A percentile compares a stretch with the other conserved stretches of the same genome.
These are phyloP conservation scores for Hypsizygus ulmarius DNA, from an alignment of 1,284 basidiomycete species.

Conservation along the genomic window DNA sequence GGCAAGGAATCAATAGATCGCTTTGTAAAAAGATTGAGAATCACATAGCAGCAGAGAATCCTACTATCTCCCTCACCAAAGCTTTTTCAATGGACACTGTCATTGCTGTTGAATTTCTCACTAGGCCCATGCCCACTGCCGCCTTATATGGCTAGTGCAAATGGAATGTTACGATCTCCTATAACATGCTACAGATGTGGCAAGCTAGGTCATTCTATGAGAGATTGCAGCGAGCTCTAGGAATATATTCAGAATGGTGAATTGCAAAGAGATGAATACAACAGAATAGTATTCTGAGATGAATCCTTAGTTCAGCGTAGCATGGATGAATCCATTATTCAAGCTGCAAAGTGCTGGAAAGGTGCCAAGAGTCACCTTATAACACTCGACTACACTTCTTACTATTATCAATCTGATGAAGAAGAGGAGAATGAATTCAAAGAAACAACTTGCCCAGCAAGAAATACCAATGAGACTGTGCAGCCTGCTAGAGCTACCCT, in stretches of 20 bases:
- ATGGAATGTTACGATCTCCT: background rate
- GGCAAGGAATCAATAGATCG: constrained; percentile 6
- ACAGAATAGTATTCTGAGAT: constrained; percentile 1
- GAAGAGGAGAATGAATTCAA: background rate
- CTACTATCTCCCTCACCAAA: background rate
- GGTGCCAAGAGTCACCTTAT: background rate
- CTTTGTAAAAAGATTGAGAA: constrained; percentile 3
- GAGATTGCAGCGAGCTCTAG: constrained; percentile 5
- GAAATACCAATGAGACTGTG: no score
- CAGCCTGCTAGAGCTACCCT: no score
- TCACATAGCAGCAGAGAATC: background rate
- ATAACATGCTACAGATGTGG: constrained; percentile 13
- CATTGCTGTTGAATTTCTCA: background rate
- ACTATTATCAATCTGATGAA: constrained; percentile 2
- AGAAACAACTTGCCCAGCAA: background rate
- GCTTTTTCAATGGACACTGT: constrained; percentile 6
- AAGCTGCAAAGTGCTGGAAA: constrained; percentile 1
- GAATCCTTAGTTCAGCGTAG: background rate
- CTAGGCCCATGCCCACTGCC: no score
- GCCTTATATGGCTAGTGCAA: no score
- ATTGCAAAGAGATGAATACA: background rate
- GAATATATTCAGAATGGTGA: no score
- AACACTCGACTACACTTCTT: background rate
- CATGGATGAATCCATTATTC: constrained; percentile 6
- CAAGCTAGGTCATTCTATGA: constrained; percentile 4